Evolutionary conservation across 192 early-diverging fungal species (phyloP).

Genomic region (Podila horticola): DNA sequence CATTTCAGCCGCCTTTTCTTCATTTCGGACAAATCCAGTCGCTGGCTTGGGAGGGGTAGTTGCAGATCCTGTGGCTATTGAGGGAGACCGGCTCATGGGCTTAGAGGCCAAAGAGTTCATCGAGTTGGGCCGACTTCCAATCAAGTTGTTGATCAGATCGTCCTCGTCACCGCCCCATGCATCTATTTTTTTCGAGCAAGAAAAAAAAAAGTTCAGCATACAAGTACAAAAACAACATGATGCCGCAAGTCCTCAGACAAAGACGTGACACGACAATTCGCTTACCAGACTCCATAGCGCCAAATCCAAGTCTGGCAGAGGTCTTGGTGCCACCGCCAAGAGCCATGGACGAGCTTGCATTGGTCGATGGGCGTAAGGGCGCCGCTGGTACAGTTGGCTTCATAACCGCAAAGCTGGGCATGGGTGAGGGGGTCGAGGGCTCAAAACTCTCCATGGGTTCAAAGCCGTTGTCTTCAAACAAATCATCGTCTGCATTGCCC

Average conservation of each 20-base stretch:
- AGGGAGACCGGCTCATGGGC: not conserved
- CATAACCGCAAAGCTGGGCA: constrained; percentile 17
- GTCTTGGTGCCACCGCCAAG: constrained; percentile 16
- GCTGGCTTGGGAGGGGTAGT: not conserved
- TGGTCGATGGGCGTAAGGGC: constrained; percentile 9
- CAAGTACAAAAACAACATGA: not conserved
- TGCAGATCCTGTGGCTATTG: constrained; percentile 9
- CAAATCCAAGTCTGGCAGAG: constrained; percentile 30
- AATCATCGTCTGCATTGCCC: constrained; percentile 52
- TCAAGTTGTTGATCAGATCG: constrained; percentile 37
- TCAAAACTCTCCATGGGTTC: constrained; percentile 36
- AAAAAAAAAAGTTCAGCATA: not conserved
- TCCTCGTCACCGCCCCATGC: constrained; percentile 51
- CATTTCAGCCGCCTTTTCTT: constrained; percentile 61
- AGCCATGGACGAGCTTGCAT: constrained; percentile 38
- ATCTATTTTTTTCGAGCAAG: constrained; percentile 14
- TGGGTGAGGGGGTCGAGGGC: constrained; percentile 25
- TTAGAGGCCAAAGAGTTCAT: not conserved
- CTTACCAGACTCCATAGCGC: constrained; percentile 32
- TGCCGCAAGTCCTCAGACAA: not conserved
- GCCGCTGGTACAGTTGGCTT: constrained; percentile 7
- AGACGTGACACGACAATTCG: not conserved
- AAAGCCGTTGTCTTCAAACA: constrained; percentile 50
- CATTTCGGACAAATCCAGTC: constrained; percentile 42
- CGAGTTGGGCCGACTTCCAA: not conserved